Conservation (phyloP, 371 early-diverging fungal species). For the Lichtheimia hyalospora region DNA sequence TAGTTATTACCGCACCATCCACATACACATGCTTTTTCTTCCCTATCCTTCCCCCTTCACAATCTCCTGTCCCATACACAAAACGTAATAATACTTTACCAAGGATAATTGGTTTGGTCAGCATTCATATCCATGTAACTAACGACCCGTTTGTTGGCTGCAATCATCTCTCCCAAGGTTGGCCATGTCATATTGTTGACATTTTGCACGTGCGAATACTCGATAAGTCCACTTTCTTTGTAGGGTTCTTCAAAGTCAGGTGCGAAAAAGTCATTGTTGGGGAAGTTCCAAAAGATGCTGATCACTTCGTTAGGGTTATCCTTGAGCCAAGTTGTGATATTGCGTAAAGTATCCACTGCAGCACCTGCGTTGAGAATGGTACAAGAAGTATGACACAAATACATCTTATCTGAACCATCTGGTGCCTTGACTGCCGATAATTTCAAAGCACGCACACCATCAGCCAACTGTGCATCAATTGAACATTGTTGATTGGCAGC, state of each 20-base stretch:
- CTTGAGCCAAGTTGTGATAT: slow-evolving; percentile 58
- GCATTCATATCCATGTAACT: slow-evolving; percentile 62
- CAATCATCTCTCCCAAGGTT: slow-evolving; percentile 65
- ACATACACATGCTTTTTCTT: neutral
- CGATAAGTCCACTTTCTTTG: slow-evolving; percentile 54
- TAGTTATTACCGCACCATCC: too few species aligned
- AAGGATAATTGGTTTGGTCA: slow-evolving; percentile 54
- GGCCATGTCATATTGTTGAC: slow-evolving; percentile 60
- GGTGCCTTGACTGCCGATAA: slow-evolving; percentile 60
- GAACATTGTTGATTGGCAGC: slow-evolving; percentile 71
- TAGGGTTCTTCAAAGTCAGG: slow-evolving; percentile 56
- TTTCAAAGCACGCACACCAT: slow-evolving; percentile 74
- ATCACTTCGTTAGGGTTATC: slow-evolving; percentile 68
- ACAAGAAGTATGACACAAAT: slow-evolving; percentile 72
- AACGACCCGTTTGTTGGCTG: slow-evolving; percentile 63
- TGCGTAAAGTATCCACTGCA: slow-evolving; percentile 47
- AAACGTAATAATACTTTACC: slow-evolving; percentile 38
- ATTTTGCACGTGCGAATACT: slow-evolving; percentile 52
- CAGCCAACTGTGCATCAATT: slow-evolving; percentile 62
- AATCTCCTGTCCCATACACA: neutral
- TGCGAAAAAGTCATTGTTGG: slow-evolving; percentile 42
- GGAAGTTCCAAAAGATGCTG: slow-evolving; percentile 73
- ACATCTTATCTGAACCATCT: slow-evolving; percentile 39
- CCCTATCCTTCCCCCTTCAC: neutral
- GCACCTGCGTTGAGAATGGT: slow-evolving; percentile 60